Conservation (phyloP, 768 basidiomycete species). For the Trametes maxima region DNA sequence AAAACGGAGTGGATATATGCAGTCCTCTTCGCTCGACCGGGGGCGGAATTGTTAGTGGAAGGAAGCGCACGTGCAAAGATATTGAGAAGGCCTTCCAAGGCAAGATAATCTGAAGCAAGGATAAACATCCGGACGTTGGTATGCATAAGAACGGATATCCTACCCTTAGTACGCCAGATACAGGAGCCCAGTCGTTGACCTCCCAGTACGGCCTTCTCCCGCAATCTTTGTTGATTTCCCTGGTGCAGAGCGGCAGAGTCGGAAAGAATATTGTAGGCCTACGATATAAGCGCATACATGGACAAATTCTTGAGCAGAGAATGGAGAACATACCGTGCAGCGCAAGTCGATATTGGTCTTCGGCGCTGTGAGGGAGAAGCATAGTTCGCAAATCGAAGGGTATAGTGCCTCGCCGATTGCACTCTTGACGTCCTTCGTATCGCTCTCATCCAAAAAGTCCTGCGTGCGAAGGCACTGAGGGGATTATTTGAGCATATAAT, state of each 20-base stretch:
- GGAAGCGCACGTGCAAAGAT: conserved; percentile 60
- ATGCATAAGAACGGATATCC: conserved; percentile 15
- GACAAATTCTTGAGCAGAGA: neutral
- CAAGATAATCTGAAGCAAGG: conserved; percentile 49
- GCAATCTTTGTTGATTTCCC: conserved; percentile 49
- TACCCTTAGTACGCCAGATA: conserved; percentile 53
- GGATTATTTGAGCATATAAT: neutral
- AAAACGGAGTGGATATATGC: conserved; percentile 58
- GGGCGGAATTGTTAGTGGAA: conserved; percentile 38
- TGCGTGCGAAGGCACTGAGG: neutral
- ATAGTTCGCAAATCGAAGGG: conserved; percentile 40
- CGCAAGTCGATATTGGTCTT: conserved; percentile 34
- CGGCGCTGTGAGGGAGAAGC: conserved; percentile 34
- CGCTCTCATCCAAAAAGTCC: conserved; percentile 35
- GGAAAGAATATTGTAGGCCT: conserved; percentile 58
- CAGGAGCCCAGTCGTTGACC: conserved; percentile 46
- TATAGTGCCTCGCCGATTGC: conserved; percentile 34
- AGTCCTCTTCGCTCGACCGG: conserved; percentile 41
- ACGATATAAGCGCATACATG: conserved; percentile 9
- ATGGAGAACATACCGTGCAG: conserved; percentile 25
- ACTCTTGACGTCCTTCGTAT: conserved; percentile 27
- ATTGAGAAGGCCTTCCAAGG: conserved; percentile 57
- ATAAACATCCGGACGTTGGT: conserved; percentile 43
- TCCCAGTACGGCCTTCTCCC: conserved; percentile 47
- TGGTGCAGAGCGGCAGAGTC: conserved; percentile 47